Evolutionary conservation across 1,284 basidiomycete genomes (phyloP).

Genomic region (Schizopora paradoxa): DNA sequence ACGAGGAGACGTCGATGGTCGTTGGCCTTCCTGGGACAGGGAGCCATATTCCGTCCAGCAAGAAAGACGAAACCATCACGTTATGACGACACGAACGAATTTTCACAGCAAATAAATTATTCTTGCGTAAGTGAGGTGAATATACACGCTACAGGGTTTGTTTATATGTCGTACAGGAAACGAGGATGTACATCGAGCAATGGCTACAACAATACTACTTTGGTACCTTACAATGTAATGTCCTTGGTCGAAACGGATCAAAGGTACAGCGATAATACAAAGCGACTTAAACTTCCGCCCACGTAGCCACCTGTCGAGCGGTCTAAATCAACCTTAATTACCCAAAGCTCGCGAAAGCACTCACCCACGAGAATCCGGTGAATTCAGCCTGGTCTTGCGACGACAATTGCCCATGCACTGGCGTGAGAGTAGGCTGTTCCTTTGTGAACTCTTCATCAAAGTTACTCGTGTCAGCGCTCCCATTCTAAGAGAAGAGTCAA

Average conservation of each 20-base stretch:
- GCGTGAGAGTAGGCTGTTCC: constrained; percentile 96
- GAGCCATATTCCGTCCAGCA: constrained; percentile 41
- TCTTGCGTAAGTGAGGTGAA: too few relatives aligned
- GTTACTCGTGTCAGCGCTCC: constrained; percentile 79
- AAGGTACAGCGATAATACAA: constrained; percentile 32
- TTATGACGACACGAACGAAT: too few relatives aligned
- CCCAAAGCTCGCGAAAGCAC: constrained; percentile 16
- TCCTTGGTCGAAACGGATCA: too few relatives aligned
- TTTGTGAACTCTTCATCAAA: constrained; percentile 97
- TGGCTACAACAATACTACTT: too few relatives aligned
- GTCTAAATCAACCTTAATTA: not conserved
- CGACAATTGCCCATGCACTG: constrained; percentile 94
- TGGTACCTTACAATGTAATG: too few relatives aligned
- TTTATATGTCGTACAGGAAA: too few relatives aligned
- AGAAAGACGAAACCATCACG: constrained; percentile 32
- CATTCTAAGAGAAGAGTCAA: constrained; percentile 45
- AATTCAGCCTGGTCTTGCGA: constrained; percentile 92
- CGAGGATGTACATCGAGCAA: too few relatives aligned
- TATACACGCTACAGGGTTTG: too few relatives aligned
- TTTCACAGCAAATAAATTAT: too few relatives aligned
- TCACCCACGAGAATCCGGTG: constrained; percentile 90
- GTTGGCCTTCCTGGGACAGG: constrained; percentile 21
- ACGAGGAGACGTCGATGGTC: constrained; percentile 19
- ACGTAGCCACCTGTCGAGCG: constrained; percentile 51
- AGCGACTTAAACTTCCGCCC: constrained; percentile 59